Evolutionary conservation across 108 stramenopile species (phyloP).

Genomic region (Pseudonitzschia multiseries): DNA sequence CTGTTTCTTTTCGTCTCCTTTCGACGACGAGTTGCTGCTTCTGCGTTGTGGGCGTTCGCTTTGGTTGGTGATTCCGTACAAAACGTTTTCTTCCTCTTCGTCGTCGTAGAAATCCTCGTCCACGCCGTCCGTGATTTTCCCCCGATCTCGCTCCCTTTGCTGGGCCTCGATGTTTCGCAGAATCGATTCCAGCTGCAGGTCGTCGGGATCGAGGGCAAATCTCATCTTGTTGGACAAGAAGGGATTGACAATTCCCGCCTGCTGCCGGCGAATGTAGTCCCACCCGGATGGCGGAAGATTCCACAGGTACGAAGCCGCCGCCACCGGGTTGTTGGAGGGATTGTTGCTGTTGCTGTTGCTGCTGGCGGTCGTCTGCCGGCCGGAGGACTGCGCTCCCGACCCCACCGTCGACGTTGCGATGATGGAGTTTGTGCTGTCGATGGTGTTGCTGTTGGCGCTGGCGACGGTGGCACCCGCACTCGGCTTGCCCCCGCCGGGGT

Average conservation of each 20-base stretch:
- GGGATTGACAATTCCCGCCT: conserved; percentile 41
- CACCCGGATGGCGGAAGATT: conserved; percentile 19
- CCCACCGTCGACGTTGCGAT: not conserved
- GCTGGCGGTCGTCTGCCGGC: not conserved
- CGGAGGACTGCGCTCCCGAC: not conserved
- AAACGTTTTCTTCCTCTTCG: conserved; percentile 2
- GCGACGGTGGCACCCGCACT: not conserved
- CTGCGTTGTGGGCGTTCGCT: too few species aligned
- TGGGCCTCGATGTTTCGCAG: not conserved
- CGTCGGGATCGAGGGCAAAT: conserved; percentile 35
- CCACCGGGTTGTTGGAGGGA: conserved; percentile 4
- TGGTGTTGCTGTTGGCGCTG: not conserved
- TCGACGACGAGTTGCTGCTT: not conserved
- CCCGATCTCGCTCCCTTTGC: conserved; percentile 10
- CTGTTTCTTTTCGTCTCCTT: not conserved
- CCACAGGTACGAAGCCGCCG: conserved; percentile 2
- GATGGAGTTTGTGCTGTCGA: not conserved
- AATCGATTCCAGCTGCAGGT: conserved; percentile 28
- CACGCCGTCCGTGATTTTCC: not conserved
- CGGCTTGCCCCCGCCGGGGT: not conserved
- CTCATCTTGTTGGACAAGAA: conserved; percentile 32
- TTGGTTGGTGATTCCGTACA: not conserved
- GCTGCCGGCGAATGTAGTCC: conserved; percentile 21
- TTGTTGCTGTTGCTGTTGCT: not conserved
- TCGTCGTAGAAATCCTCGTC: conserved; percentile 30